Base-by-base conservation (phyloP, 768 basidiomycete genomes). In the Nevesoporus exiguus region DNA sequence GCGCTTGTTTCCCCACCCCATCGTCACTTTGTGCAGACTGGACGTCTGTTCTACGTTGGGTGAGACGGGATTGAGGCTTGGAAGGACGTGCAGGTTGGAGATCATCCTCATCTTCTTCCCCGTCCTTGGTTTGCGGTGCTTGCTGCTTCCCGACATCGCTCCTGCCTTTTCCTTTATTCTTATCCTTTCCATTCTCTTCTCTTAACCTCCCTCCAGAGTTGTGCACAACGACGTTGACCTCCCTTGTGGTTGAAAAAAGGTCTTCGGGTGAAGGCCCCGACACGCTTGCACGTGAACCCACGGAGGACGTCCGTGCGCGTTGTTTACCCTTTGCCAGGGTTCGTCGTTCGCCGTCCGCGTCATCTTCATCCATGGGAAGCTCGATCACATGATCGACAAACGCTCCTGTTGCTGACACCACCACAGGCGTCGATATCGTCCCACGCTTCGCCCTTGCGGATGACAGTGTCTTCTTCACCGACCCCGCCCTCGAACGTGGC, bases 371-470 rank as follows among this genome's bases (percentile, higher is more conserved):
- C 8, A 47, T 10, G 0, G 61, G 65, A 27, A 68, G 50, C 19
- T 65, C 58, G 13, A 69, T 59, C 17, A 69, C 58, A 8, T 59
- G 55, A 25, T 68, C 63, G 7, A 65, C 33, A 30, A 60, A 67
- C 6, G 41, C 41, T 0, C 60, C 63, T 15, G 15, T 58, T 11
- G 54, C 52, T 3, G 56, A 52, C 3, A 19, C 42, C 14, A 48
- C 33, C n/a, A 37, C 11, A 0, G 51, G 33, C 0, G 57, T 46
- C 27, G 49, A 45, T 11, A 45, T 39, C 1, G 43, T 39, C 41
- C 46, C 25, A 21, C 33, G 51, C 24, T 24, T 56, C 13, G 7
- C 42, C 34, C 21, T 52, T 3, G 5, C 7, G 9, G 55, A 55
- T 1, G 56, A 40, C 3, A 53, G 54, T 7, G 57, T 59, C 29